Base-by-base conservation (phyloP, 495 filamentous ascomycete genomes). In the Terfezia claveryi region DNA sequence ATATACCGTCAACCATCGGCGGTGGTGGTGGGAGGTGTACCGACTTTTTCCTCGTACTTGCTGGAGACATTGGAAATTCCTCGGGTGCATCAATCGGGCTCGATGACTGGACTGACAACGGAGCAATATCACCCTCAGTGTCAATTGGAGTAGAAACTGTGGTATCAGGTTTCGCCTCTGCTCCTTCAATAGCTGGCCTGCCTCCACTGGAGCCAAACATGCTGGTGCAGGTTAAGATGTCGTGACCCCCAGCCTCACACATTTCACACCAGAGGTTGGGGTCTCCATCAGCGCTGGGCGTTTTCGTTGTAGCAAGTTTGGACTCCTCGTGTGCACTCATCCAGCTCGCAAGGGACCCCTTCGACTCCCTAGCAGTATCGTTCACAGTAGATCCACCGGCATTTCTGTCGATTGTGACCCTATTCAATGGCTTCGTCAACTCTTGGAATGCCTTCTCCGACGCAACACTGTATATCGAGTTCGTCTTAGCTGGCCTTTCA, bases 241-340 rank as follows among this genome's bases (percentile, higher is more conserved):
- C 89, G 61, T 96, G 89, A 14, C 89, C 89, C n/a, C 75, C 73
- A 2, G 82, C 83, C 68, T 96, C 89, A 67, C 89, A 94, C 52
- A 96, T 88, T 69, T 96, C 89, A 70, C 89, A 96, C 85, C 88
- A 94, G 56, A 88, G 73, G 23, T 72, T 73, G 55, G 80, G 80
- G 58, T 71, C 75, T 63, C 82, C 86, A 37, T 58, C 53, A 36
- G 57, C 54, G 6, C 54, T 52, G 44, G 54, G 38, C 3, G 41
- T 46, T 14, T 14, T 14, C 41, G 41, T 46, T 20, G 1, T 5
- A 14, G 41, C 41, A 20, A 14, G 14, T 20, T 14, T 14, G 4
- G 12, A 20, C 14, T 46, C 17, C 41, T 46, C 41, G 41, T 46
- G 12, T 20, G 41, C 12, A 20, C 41, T 46, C 41, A 1, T 46